Evolutionary conservation across 2,329 filamentous ascomycete species (phyloP), one percentile per base, ranked within the genome.

Genomic region (Myriangium duriaei): DNA sequence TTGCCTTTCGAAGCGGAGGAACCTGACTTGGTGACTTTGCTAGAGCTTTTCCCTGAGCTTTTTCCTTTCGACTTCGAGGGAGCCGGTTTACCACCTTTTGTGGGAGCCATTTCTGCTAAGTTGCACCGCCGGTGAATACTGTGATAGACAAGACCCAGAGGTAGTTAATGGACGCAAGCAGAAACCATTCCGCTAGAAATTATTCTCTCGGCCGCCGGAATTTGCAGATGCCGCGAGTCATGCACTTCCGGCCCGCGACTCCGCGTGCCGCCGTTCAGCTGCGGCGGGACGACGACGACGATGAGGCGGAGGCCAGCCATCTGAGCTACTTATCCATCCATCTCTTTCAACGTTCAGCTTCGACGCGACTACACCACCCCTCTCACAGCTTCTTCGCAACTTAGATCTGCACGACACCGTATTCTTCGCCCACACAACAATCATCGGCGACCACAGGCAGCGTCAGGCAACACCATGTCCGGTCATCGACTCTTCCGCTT

Each of bases 401-500:
- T 45, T 50, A 44, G 42, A 42, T 35, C 34, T 17, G 21, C 26
- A 15, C 14, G 33, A 3, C 34, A 18, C 11, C 16, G 26, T 6
- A n/a, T n/a, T n/a, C 21, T 26, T 26, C 21, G 21, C 7, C 21
- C 21, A 26, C 7, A 26, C 7, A 29, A n/a, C 12, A 35, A 16
- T 16, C 18, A 5, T 19, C 13, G 16, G 5, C 11, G n/a, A 18
- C 13, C 30, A 33, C 15, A 30, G 14, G 5, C 17, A 19, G 24
- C 32, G 30, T 32, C 43, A 9, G 38, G 12, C 10, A 13, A 30
- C 42, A 49, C 6, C 29, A 64, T 64, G 61, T 64, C 67, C 21
- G 64, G 62, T 48, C 63, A 72, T 54, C 66, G 72, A 41, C 70
- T 79, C 45, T 81, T 79, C 61, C 74, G 74, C 51, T 80, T 78